Percentiles rank a stretch among this genome's conserved stretches.
Evolutionary conservation across 805 yeast species (phyloP).

Genomic region (Hermanozyma aechmeae): DNA sequence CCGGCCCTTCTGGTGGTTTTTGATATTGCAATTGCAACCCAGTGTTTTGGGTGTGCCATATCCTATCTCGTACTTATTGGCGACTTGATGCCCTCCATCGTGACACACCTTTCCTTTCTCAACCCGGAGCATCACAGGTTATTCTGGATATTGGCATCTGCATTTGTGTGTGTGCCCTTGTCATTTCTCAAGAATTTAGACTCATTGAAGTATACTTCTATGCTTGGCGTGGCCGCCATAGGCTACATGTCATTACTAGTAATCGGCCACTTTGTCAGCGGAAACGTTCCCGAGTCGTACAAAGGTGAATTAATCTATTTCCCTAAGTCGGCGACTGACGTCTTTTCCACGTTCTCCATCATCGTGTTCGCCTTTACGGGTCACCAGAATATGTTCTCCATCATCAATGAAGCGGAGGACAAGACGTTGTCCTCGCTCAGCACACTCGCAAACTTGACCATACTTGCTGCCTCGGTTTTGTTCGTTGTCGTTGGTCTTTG

Average conservation of each 20-base stretch:
- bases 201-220: constrained; percentile 77
- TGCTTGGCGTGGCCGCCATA: constrained; percentile 75
- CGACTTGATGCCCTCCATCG: constrained; percentile 57
- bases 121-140: constrained; percentile 25
- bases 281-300: constrained; percentile 37
- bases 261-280: constrained; percentile 53
- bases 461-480: constrained; percentile 49
- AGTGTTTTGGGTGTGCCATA: constrained; percentile 64
- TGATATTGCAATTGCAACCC: constrained; percentile 60
- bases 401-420: constrained; percentile 69
- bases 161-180: constrained; percentile 42
- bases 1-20: constrained; percentile 53
- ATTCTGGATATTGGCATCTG: constrained; percentile 52
- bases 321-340: constrained; percentile 36
- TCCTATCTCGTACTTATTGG: constrained; percentile 65
- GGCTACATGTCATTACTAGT: constrained; percentile 69
- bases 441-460: constrained; percentile 41
- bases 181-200: constrained; percentile 70
- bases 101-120: constrained; percentile 15
- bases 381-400: constrained; percentile 89
- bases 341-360: constrained; percentile 72
- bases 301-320: constrained; percentile 21
- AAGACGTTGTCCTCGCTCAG: constrained; percentile 39
- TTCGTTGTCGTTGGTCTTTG: constrained; percentile 68
- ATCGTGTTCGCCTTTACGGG: constrained; percentile 93